Percentiles rank a stretch among this genome's conserved stretches.
Evolutionary conservation across 768 basidiomycete genomes (phyloP).

Genomic region (Lactifluus rugatus): DNA sequence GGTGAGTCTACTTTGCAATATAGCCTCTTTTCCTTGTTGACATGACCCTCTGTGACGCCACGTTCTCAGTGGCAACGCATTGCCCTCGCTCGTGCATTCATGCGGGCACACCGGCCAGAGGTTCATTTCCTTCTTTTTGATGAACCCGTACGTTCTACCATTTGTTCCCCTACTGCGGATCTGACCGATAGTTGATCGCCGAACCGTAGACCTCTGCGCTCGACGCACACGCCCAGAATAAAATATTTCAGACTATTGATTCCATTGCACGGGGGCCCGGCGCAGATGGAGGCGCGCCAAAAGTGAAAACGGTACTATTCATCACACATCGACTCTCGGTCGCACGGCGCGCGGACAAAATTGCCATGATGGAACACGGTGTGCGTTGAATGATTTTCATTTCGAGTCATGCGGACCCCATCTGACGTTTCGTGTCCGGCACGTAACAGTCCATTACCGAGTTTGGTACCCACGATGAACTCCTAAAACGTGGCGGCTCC

Average conservation of each 20-base stretch:
- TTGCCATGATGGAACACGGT: slow-evolving; percentile 79
- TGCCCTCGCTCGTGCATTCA: slow-evolving; percentile 79
- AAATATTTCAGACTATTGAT: slow-evolving; percentile 68
- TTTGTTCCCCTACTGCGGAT: not conserved
- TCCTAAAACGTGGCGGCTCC: slow-evolving; percentile 21
- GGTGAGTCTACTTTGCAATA: slow-evolving; percentile 33
- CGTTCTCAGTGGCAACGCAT: slow-evolving; percentile 70
- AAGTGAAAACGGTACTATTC: slow-evolving; percentile 66
- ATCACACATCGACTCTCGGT: slow-evolving; percentile 78
- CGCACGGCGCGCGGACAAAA: slow-evolving; percentile 75
- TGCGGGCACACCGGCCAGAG: slow-evolving; percentile 66
- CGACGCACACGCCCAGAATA: slow-evolving; percentile 71
- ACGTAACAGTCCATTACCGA: slow-evolving; percentile 22
- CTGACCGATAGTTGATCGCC: not conserved
- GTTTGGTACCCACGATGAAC: slow-evolving; percentile 24
- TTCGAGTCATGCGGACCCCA: not conserved
- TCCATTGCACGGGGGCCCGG: slow-evolving; percentile 47
- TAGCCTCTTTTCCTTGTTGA: not conserved
- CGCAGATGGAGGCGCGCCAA: slow-evolving; percentile 31
- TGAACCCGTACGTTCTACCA: slow-evolving; percentile 51
- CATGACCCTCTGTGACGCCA: slow-evolving; percentile 6
- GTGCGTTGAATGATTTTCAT: slow-evolving; percentile 27
- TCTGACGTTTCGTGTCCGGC: not conserved
- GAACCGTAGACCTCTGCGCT: slow-evolving; percentile 59
- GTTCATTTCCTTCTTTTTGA: slow-evolving; percentile 78